Conservation (phyloP, 805 yeast species). For the Ogataea siamensis region DNA sequence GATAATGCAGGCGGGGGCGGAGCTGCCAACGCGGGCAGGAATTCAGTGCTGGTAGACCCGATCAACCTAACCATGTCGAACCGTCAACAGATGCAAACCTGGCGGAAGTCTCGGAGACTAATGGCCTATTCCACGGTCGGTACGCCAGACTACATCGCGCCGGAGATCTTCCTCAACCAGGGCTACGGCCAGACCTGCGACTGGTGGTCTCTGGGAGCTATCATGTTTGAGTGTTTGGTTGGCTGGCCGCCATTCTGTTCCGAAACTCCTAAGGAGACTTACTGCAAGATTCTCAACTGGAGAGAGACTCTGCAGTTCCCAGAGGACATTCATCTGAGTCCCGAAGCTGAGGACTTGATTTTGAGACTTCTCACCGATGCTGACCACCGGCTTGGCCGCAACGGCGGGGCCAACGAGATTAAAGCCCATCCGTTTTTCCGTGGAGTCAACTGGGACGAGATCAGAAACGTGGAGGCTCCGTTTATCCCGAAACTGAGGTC, state of each 20-base stretch:
- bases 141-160: conserved; percentile 95
- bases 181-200: conserved; percentile 97
- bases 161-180: conserved; percentile 87
- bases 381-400: conserved; percentile 79
- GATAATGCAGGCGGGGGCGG: conserved; percentile 34
- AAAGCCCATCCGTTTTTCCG: conserved; percentile 89
- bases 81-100: conserved; percentile 91
- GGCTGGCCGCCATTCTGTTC: conserved; percentile 99
- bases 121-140: conserved; percentile 98
- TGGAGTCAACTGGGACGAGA: conserved; percentile 94
- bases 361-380: conserved; percentile 72
- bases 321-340: conserved; percentile 84
- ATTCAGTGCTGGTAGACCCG: conserved; percentile 88
- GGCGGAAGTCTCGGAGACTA: conserved; percentile 87
- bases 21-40: conserved; percentile 45
- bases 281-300: conserved; percentile 88
- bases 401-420: conserved; percentile 89
- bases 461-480: conserved; percentile 86
- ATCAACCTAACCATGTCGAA: conserved; percentile 94
- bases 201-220: conserved; percentile 97
- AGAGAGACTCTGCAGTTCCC: conserved; percentile 85
- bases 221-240: conserved; percentile 92
- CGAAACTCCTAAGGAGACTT: conserved; percentile 92
- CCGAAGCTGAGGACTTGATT: conserved; percentile 86
- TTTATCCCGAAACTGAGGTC: conserved; percentile 89